Evolutionary conservation across 164 flowering plant species (phyloP).

Genomic region (Buxus sempervirens): DNA sequence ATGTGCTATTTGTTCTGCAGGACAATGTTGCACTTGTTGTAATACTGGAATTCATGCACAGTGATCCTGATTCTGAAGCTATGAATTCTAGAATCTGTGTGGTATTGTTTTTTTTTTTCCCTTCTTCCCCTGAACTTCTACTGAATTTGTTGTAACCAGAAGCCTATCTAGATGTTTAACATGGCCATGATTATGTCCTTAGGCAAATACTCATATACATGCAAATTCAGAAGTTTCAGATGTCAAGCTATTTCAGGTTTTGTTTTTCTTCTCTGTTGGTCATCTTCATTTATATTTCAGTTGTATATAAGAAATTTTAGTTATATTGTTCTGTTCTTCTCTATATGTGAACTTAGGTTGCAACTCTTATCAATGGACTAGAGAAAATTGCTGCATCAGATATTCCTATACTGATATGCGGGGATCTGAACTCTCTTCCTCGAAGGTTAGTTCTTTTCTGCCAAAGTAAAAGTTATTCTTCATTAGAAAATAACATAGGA

Average conservation of each 20-base stretch:
- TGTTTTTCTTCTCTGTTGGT: neutral
- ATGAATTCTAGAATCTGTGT: constrained; percentile 36
- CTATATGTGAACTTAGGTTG: constrained; percentile 23
- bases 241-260: constrained; percentile 45
- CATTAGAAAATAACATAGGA: neutral
- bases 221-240: constrained; percentile 17
- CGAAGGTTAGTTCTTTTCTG: constrained; percentile 32
- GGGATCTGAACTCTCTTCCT: constrained; percentile 49
- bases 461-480: neutral
- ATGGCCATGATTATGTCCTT: constrained; percentile 4
- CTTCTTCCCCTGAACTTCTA: no score
- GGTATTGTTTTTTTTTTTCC: constrained; percentile 30
- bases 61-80: constrained; percentile 13
- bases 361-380: constrained; percentile 26
- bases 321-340: neutral
- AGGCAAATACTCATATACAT: constrained; percentile 47
- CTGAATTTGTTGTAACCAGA: neutral
- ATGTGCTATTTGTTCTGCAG: constrained; percentile 18
- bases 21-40: constrained; percentile 33
- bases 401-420: constrained; percentile 43
- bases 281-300: neutral
- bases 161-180: constrained; percentile 6
- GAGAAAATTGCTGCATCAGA: constrained; percentile 20
- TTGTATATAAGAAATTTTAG: neutral
- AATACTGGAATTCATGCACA: constrained; percentile 26